Evolutionary conservation across 371 early-diverging fungal species (phyloP).

Genomic region (Mucor lusitanicus): DNA sequence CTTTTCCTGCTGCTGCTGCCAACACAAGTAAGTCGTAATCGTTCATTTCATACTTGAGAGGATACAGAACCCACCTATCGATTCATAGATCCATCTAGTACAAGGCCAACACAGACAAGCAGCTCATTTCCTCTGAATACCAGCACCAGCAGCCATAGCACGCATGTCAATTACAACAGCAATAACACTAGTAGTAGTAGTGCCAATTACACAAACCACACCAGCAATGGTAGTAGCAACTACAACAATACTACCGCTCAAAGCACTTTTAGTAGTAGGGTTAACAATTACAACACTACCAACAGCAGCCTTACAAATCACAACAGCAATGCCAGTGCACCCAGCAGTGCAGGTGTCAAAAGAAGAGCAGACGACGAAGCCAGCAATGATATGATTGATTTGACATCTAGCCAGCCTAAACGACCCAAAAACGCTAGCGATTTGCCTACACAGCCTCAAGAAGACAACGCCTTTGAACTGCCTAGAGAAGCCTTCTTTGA

Average conservation of each 20-base stretch:
- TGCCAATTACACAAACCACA: not conserved
- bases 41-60: not conserved
- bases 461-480: not conserved
- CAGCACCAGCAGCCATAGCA: not conserved
- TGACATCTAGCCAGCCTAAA: constrained; percentile 17
- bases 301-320: not conserved
- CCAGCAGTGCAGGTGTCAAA: not conserved
- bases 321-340: not conserved
- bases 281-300: not conserved
- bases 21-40: not conserved
- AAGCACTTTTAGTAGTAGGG: not conserved
- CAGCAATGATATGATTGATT: constrained; percentile 3
- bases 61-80: not conserved
- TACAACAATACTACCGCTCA: not conserved
- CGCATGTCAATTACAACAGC: too few relatives aligned
- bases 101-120: not conserved
- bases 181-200: not conserved
- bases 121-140: not conserved
- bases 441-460: not conserved
- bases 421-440: not conserved
- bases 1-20: not conserved
- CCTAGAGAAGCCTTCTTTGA: not conserved
- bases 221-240: not conserved
- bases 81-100: not conserved
- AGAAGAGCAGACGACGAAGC: not conserved